Evolutionary conservation across 2,329 filamentous ascomycete genomes (phyloP), one percentile per base, ranked within the genome.

Genomic region (Botrytis tulipae): DNA sequence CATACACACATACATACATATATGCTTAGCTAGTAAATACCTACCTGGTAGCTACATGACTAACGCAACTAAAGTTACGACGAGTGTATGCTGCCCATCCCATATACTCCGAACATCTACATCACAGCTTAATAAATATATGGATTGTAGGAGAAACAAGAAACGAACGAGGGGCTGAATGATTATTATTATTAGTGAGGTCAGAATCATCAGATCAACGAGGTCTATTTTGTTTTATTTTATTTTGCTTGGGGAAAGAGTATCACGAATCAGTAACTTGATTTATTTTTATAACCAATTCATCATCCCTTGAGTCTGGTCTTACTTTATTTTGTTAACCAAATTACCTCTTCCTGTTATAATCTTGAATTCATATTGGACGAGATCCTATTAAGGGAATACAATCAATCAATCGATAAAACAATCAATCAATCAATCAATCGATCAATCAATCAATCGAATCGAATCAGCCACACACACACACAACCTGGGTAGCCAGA

Each of bases 121-220:
- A 61, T 14, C n/a, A 37, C 59, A 37, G 22, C 59, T 37, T 35
- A 61, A 61, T 35, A 35, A 61, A 61, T 35, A 40, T n/a, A 40
- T 35, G 35, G 35, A 35, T n/a, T 14, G 25, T 9, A 18, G 16
- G 51, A 57, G 51, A 62, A 62, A 62, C 60, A 40, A 62, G 60
- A 62, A 62, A 62, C 35, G 60, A 42, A 62, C 22, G 35, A 40
- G 37, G 59, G 35, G 60, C 60, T 62, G 60, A 42, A n/a, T 40
- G 25, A 9, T 37, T 54, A n/a, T n/a, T n/a, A 54, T 54, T 57
- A 29, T 29, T 57, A 57, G 51, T 29, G 51, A 57, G 51, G n/a
- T 57, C n/a, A 57, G 51, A 57, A 57, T 57, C 51, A n/a, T 62
- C 60, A 62, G 35, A 62, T 61, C 59, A 61, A 61, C 59, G 59